A percentile compares a stretch with the other conserved stretches of the same genome.
phyloP scores from a whole-genome alignment of 208 protist species.

The Crithidia acanthocephali region DNA sequence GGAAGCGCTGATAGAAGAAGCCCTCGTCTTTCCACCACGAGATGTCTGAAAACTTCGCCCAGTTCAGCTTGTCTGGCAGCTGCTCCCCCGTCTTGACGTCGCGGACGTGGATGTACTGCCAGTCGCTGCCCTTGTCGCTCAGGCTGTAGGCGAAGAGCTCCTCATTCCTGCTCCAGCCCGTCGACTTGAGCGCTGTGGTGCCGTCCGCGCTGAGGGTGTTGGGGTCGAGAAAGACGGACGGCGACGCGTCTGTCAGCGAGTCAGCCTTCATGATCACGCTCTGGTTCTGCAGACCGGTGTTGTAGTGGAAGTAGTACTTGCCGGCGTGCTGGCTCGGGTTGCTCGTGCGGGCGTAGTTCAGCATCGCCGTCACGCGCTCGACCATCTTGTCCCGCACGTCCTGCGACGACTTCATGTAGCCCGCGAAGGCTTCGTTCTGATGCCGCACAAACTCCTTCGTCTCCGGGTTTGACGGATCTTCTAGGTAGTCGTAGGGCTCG shows the following conservation, averaged over 20 bases:
- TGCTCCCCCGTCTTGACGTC: slow-evolving; percentile 57
- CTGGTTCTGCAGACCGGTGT: slow-evolving; percentile 94
- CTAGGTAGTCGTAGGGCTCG: slow-evolving; percentile 95
- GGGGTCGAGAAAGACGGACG: slow-evolving; percentile 89
- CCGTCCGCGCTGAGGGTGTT: slow-evolving; percentile 90
- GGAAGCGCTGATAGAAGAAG: slow-evolving; percentile 95
- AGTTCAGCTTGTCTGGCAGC: slow-evolving; percentile 80
- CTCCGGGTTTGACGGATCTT: slow-evolving; percentile 86
- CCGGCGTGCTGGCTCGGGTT: slow-evolving; percentile 60
- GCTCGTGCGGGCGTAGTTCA: slow-evolving; percentile 86
- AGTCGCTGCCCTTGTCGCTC: slow-evolving; percentile 92
- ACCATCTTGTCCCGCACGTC: slow-evolving; percentile 64
- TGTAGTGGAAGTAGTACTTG: slow-evolving; percentile 91
- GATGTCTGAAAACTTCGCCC: slow-evolving; percentile 91
- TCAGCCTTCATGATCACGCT: slow-evolving; percentile 68
- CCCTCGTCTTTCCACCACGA: slow-evolving; percentile 85
- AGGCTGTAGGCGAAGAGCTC: slow-evolving; percentile 86
- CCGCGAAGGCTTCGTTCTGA: slow-evolving; percentile 81
- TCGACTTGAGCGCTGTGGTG: slow-evolving; percentile 68
- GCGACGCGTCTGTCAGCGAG: slow-evolving; percentile 29
- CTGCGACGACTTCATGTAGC: slow-evolving; percentile 63
- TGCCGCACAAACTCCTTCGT: slow-evolving; percentile 88
- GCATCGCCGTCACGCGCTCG: slow-evolving; percentile 49
- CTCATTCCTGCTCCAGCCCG: slow-evolving; percentile 79
- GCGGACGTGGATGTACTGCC: slow-evolving; percentile 83